Percentiles rank a stretch among this genome's conserved stretches.
These are phyloP conservation scores for Hura crepitans DNA, from an alignment of 441 rosid genomes.

Conservation along the genomic window DNA sequence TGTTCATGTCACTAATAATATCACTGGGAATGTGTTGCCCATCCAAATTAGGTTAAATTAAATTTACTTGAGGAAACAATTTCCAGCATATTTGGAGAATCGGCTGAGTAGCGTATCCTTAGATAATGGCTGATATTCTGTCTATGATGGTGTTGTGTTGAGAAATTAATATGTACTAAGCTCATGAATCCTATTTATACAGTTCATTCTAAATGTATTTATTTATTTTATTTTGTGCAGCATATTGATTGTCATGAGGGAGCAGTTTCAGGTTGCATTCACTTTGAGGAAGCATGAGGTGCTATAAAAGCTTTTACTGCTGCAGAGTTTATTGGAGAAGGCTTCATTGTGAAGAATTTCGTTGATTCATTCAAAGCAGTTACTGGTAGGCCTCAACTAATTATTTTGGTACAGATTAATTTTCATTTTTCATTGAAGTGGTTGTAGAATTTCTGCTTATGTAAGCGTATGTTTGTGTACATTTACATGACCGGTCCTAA, in stretches of 20 bases:
- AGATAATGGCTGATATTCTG: neutral
- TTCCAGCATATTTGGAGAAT: neutral
- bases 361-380: conserved; percentile 37
- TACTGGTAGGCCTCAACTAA: conserved; percentile 31
- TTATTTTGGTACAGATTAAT: neutral
- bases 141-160: neutral
- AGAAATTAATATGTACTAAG: neutral
- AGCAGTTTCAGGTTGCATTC: conserved; percentile 38
- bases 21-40: neutral
- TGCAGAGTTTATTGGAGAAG: conserved; percentile 38
- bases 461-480: no score
- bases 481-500: no score
- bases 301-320: conserved; percentile 44
- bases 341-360: conserved; percentile 36
- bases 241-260: conserved; percentile 38
- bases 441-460: neutral
- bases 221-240: conserved; percentile 24
- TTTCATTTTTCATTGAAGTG: neutral
- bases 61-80: neutral
- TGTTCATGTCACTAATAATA: neutral
- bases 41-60: neutral
- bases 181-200: conserved; percentile 1
- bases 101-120: neutral
- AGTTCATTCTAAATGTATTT: neutral
- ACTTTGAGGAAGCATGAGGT: conserved; percentile 41